Evolutionary conservation across 768 basidiomycete genomes (phyloP).

Genomic region (Rhodotorula sphaerocarpa): DNA sequence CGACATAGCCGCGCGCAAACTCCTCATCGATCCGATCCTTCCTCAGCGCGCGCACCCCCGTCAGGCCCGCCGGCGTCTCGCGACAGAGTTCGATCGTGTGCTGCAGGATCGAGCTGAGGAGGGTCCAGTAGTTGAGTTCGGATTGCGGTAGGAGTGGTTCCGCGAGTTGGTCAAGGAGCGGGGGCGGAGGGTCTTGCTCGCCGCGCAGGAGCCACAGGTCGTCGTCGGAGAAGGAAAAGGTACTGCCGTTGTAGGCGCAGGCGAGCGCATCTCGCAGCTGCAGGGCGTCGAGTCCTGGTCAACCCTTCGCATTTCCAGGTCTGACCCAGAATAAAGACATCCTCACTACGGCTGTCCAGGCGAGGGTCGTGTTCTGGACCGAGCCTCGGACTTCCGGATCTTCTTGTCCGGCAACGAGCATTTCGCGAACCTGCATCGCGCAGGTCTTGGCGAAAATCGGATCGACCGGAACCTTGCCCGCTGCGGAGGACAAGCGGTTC

Average conservation of each 20-base stretch:
- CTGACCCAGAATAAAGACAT: background rate
- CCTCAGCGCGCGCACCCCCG: background rate
- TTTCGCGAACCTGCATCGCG: background rate
- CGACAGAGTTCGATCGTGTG: background rate
- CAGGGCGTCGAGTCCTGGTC: background rate
- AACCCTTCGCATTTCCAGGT: background rate
- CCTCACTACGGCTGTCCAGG: constrained; percentile 1
- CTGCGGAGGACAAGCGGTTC: too few species aligned
- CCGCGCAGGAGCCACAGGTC: constrained; percentile 10
- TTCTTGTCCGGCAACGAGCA: background rate
- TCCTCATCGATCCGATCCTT: background rate
- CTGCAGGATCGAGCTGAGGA: background rate
- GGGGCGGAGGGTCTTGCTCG: background rate
- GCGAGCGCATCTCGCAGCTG: constrained; percentile 3
- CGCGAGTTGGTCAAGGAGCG: background rate
- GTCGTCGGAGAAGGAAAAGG: constrained; percentile 2
- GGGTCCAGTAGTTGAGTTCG: background rate
- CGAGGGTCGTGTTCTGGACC: background rate
- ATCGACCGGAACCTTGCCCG: background rate
- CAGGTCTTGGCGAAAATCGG: background rate
- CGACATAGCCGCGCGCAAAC: background rate
- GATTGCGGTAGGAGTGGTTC: background rate
- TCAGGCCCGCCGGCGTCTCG: background rate
- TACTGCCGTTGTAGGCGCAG: background rate
- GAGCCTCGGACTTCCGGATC: background rate